Percentiles rank a stretch among this genome's conserved stretches.
phyloP scores from a whole-genome alignment of 2,329 filamentous ascomycete genomes.

The Nemania sp. region DNA sequence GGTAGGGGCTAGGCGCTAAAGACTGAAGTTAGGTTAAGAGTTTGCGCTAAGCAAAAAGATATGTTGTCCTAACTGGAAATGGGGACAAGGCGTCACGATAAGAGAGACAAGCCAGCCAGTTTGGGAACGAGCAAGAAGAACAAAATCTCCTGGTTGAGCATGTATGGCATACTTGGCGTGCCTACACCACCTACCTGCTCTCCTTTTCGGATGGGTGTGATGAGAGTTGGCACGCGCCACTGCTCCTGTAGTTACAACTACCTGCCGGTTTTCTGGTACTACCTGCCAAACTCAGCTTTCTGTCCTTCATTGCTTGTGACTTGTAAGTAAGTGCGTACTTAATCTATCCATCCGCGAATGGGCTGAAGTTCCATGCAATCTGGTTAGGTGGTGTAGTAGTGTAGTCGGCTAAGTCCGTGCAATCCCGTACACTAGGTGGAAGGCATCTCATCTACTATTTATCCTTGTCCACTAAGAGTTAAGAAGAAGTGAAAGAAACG shows the following conservation, averaged over 20 bases:
- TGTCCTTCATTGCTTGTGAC: too few species aligned
- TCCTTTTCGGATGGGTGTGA: neutral
- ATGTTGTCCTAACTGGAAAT: neutral
- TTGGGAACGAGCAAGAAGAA: conserved; percentile 17
- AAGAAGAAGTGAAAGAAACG: neutral
- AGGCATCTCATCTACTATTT: neutral
- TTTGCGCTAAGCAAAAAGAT: neutral
- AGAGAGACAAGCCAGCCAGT: conserved; percentile 14
- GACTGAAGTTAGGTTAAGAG: neutral
- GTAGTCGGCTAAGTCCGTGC: neutral
- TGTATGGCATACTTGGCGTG: too few species aligned
- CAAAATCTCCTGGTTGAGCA: conserved; percentile 4
- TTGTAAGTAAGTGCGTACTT: too few species aligned
- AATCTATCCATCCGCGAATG: too few species aligned
- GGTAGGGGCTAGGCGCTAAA: neutral
- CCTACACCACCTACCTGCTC: neutral
- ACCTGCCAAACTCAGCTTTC: too few species aligned
- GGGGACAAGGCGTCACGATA: conserved; percentile 7
- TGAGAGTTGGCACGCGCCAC: neutral
- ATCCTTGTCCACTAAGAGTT: neutral
- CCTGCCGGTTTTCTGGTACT: too few species aligned
- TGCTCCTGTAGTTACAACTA: too few species aligned
- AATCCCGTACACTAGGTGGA: neutral
- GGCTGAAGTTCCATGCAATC: too few species aligned
- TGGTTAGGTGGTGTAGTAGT: too few species aligned